Conservation (phyloP, 2,329 filamentous ascomycete species). For the Alternaria solani region DNA sequence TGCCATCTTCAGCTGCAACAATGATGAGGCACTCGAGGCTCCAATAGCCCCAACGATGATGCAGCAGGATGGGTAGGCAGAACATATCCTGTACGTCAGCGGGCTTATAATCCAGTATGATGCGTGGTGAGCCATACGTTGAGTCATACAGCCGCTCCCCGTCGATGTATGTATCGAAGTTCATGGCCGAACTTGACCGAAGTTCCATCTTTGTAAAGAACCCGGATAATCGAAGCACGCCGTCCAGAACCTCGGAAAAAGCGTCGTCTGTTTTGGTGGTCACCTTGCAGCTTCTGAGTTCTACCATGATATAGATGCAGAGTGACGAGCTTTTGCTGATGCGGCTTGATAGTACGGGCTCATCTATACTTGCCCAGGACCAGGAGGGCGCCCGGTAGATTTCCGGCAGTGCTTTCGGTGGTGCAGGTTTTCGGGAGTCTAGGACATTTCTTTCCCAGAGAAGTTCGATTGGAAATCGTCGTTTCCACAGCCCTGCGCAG, state of each 20-base stretch:
- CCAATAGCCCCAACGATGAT: too few relatives aligned
- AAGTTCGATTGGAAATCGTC: neutral
- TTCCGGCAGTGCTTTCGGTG: neutral
- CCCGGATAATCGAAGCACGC: neutral
- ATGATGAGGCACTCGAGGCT: too few relatives aligned
- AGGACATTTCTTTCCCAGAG: too few relatives aligned
- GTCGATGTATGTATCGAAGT: neutral
- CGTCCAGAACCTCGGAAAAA: rapidly evolving
- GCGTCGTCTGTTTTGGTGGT: neutral
- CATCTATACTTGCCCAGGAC: neutral
- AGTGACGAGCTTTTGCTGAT: too few relatives aligned
- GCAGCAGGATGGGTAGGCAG: neutral
- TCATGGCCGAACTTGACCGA: rapidly evolving
- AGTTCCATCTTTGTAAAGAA: neutral
- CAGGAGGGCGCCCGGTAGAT: neutral
- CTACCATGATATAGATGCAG: neutral
- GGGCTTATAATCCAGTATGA: neutral
- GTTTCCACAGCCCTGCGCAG: neutral
- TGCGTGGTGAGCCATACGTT: too few relatives aligned
- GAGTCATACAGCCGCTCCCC: too few relatives aligned
- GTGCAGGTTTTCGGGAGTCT: neutral
- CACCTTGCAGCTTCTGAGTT: neutral
- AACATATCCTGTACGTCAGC: rapidly evolving
- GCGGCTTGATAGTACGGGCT: rapidly evolving
- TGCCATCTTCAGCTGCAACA: too few relatives aligned